Base-by-base conservation (phyloP, 345 rosid genomes). In the Sonneratia alba region DNA sequence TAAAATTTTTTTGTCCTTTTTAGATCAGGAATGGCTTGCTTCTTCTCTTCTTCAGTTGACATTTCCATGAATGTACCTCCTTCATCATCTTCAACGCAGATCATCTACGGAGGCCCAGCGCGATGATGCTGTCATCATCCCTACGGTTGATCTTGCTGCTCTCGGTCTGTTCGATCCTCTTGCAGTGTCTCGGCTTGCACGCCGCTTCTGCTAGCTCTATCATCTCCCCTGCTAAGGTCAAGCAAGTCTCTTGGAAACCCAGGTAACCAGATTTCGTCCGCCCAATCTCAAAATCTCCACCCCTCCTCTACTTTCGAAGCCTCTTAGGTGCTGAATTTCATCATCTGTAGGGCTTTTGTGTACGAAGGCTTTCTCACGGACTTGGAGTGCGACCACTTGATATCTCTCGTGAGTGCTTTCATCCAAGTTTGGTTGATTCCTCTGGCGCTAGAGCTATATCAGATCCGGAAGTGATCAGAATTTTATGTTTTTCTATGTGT, bases 311-410 rank as follows among this genome's bases (percentile, higher is more conserved):
- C 15, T 4, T 32, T 5, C 36, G 9, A 4, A 56, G 45, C 61
- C 34, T 32, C 36, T 14, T 56, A 10, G 73, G 36, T 37, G 51
- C 22, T 36, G 18, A 24, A 40, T 73, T 67, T 53, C 8, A 6
- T 34, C 24, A 8, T 38, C 45, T 70, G 32, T 40, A 91, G 98
- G 84, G 98, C 98, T 13, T 94, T 84, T 78, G 96, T 94, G 66
- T 94, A 91, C 74, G 82, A 91, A 82, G 95, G 98, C 27, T 94
- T 94, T 59, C 86, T 91, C 66, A 88, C 98, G 18, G 96, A 88
- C 76, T 77, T 94, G 76, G 98, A 94, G 74, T 94, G 98, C 85
- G 98, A 94, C 79, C 96, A 94, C 81, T 72, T 94, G 83, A 85
- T 94, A 80, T 89, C 96, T 45, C 88, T 94, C 34, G 98, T 94